These are phyloP conservation scores for Xylogone sp. DNA, from an alignment of 2,329 filamentous ascomycete species.

Conservation along the genomic window DNA sequence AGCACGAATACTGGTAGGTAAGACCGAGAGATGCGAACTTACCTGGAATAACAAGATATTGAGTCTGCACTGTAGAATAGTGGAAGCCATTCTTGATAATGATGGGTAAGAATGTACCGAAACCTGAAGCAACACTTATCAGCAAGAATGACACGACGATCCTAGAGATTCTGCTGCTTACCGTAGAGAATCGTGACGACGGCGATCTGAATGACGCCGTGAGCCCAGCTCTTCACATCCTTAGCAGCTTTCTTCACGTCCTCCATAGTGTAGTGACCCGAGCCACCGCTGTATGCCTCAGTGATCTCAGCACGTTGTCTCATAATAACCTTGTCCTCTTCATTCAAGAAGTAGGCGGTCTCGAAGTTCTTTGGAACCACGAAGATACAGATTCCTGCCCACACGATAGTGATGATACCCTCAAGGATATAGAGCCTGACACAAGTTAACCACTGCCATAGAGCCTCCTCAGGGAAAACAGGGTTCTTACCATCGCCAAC, in stretches of 20 bases:
- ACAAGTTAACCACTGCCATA: neutral
- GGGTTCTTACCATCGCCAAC: conserved; percentile 42
- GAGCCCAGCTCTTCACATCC: conserved; percentile 25
- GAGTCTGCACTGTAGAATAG: conserved; percentile 25
- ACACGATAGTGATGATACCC: conserved; percentile 15
- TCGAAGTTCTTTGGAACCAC: conserved; percentile 20
- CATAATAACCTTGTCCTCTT: conserved; percentile 20
- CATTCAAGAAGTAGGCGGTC: conserved; percentile 24
- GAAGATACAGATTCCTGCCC: conserved; percentile 19
- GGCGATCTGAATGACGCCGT: conserved; percentile 24
- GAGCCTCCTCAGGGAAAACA: neutral
- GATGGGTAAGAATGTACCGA: conserved; percentile 30
- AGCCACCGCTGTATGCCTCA: conserved; percentile 23
- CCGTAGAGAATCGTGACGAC: neutral
- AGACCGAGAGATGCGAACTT: neutral
- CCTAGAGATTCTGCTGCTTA: neutral
- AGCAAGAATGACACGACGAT: too few relatives aligned
- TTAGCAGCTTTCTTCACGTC: conserved; percentile 23
- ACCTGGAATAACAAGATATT: conserved; percentile 30
- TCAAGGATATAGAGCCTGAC: conserved; percentile 22
- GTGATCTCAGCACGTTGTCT: conserved; percentile 32
- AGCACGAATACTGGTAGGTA: neutral
- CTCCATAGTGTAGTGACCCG: conserved; percentile 32
- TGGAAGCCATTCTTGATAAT: conserved; percentile 18
- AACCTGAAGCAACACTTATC: conserved; percentile 26